Base-by-base conservation (phyloP, 1,284 basidiomycete genomes). In the Anthracocystis panici-leucophaei region DNA sequence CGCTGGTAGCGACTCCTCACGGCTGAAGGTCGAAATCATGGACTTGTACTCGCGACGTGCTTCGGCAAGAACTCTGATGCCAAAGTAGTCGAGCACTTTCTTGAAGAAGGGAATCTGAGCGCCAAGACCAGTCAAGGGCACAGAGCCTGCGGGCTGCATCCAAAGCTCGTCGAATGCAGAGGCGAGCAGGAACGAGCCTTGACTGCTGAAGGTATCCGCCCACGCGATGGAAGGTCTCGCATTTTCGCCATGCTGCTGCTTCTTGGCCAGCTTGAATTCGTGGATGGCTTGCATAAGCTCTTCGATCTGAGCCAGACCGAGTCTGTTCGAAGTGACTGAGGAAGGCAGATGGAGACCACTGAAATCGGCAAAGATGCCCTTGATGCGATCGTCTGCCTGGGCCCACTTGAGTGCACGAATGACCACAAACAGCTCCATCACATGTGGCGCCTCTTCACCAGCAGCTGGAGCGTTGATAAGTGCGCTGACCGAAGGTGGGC, bases 251-350 rank as follows among this genome's bases (percentile, higher is more conserved):
- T 86, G 73, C 46, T 83, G 77, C 51, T 84, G 79, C 27, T 80
- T 77, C 75, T 87, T 87, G 51, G 79, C 77, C 10, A 73, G 45
- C 57, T 84, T 85, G 57, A 87, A 83, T 45, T 86, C 85, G 64
- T 84, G 72, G 27, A 87, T 72, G 2, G 86, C 85, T 44, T 84
- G 82, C 51, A 85, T 81, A 12, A 87, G 76, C 69, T 87, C 87
- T 71, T 87, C 87, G 52, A 87, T 78, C 72, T 87, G 87, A 0
- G 86, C 86, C 7, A 87, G 61, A 0, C 86, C 86, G n/a, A 87
- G 81, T 4, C 77, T 49, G 62, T 76, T 54, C 16, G 72, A 73
- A 23, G 74, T 54, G 5, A 84, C 81, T 1, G 83, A 84, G 16
- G 82, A 75, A 0, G 87, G 87, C 5, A 84, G 75, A 44, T 85